Percentiles rank a stretch among this genome's conserved stretches.
phyloP scores from a whole-genome alignment of 495 filamentous ascomycete genomes.

The Jackrogersella multiformis region DNA sequence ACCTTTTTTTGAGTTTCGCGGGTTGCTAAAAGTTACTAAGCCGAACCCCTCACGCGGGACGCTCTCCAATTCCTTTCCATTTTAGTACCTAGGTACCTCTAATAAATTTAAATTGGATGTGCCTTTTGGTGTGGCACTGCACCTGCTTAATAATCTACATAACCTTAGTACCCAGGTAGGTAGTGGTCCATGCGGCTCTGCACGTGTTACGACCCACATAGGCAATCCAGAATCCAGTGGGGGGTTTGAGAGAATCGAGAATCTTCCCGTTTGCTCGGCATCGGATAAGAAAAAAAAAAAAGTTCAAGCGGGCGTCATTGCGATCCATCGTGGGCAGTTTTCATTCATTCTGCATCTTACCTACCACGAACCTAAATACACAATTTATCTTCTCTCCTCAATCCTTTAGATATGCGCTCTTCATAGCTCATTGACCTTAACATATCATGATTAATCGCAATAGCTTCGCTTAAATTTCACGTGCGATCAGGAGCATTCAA shows the following conservation, averaged over 20 bases:
- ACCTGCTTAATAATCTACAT: slow-evolving; percentile 1
- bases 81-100: no score
- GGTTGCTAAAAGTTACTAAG: slow-evolving; percentile 11
- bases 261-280: slow-evolving; percentile 47
- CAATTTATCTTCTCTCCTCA: slow-evolving; percentile 9
- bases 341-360: no score
- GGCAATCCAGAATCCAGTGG: no score
- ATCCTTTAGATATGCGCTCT: slow-evolving; percentile 7
- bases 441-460: slow-evolving; percentile 24
- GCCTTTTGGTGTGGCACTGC: slow-evolving; percentile 13
- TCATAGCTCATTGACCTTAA: background rate
- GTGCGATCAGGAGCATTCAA: slow-evolving; percentile 37
- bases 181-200: slow-evolving; percentile 19
- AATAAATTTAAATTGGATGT: slow-evolving; percentile 11
- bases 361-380: slow-evolving; percentile 1
- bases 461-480: background rate
- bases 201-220: background rate
- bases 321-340: no score
- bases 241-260: slow-evolving; percentile 37
- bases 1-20: slow-evolving; percentile 38
- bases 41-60: slow-evolving; percentile 41
- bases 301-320: slow-evolving; percentile 48
- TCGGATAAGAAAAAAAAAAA: slow-evolving; percentile 43
- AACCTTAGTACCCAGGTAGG: slow-evolving; percentile 1
- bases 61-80: slow-evolving; percentile 22